Percentiles rank a stretch among this genome's conserved stretches.
Evolutionary conservation across 2,329 filamentous ascomycete species (phyloP).

Genomic region (Fusarium poae): DNA sequence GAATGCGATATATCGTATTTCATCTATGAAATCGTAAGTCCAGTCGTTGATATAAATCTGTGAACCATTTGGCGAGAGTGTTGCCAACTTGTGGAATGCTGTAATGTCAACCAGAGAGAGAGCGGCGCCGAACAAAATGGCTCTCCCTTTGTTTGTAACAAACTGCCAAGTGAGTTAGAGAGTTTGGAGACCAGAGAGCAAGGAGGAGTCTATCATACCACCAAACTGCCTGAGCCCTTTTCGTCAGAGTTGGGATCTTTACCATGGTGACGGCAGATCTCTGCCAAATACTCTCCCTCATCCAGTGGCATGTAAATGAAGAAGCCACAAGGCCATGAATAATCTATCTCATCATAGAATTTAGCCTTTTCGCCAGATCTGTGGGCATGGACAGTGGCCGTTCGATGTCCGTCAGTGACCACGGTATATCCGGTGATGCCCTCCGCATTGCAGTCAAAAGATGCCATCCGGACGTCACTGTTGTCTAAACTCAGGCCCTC

Average conservation of each 20-base stretch:
- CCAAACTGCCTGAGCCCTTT: not conserved
- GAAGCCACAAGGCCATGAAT: not conserved
- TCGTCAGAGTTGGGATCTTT: not conserved
- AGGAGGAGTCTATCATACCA: not conserved
- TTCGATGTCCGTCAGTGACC: not conserved
- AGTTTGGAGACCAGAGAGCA: not conserved
- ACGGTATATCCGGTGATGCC: not conserved
- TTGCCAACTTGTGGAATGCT: not conserved
- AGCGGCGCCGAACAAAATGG: not conserved
- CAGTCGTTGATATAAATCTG: not conserved
- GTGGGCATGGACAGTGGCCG: not conserved
- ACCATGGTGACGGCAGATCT: not conserved
- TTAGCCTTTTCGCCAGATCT: not conserved
- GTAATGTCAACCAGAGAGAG: not conserved
- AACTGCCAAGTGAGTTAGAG: not conserved
- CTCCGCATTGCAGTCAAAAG: not conserved
- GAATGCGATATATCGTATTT: not conserved
- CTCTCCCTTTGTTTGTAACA: not conserved
- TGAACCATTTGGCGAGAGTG: not conserved
- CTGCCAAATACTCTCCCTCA: not conserved
- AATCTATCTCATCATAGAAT: constrained; percentile 1
- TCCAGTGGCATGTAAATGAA: constrained; percentile 8
- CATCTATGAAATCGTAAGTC: not conserved
- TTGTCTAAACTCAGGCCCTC: not conserved
- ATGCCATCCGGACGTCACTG: not conserved